Percentiles rank a stretch among this genome's conserved stretches.
Evolutionary conservation across 2,329 filamentous ascomycete genomes (phyloP).

Genomic region (Albophoma yamanashiensis): DNA sequence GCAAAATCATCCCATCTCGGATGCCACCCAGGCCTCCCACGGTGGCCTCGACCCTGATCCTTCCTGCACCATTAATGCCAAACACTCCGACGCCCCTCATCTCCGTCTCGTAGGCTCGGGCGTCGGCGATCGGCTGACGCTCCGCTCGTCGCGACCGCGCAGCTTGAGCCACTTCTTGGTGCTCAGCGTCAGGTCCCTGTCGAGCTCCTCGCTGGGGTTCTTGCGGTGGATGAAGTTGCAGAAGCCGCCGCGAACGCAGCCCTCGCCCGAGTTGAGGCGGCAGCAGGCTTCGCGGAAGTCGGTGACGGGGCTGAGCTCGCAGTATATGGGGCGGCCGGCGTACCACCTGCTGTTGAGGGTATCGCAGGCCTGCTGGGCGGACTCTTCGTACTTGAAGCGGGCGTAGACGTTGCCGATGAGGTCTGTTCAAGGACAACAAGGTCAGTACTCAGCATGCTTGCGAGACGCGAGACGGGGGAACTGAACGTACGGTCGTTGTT

Average conservation of each 20-base stretch:
- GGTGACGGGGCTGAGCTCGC: conserved; percentile 91
- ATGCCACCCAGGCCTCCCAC: background rate
- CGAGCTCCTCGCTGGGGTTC: conserved; percentile 81
- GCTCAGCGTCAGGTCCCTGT: conserved; percentile 72
- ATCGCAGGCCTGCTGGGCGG: conserved; percentile 87
- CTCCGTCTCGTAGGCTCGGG: conserved; percentile 72
- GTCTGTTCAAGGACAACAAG: conserved; percentile 37
- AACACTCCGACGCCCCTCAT: conserved; percentile 1
- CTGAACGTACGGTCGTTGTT: conserved; percentile 80
- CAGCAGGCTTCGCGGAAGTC: conserved; percentile 98
- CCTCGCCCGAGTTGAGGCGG: conserved; percentile 85
- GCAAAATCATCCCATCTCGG: background rate
- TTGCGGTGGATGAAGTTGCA: conserved; percentile 99
- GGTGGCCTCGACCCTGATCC: background rate
- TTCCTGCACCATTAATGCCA: background rate
- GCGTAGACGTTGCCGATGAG: conserved; percentile 98
- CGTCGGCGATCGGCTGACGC: conserved; percentile 70
- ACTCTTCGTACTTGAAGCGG: conserved; percentile 99
- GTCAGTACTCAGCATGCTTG: conserved; percentile 11
- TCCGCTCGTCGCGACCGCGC: conserved; percentile 75
- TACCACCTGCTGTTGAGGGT: conserved; percentile 94
- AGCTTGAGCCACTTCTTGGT: conserved; percentile 95
- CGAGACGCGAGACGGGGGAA: background rate
- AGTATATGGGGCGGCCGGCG: conserved; percentile 93
- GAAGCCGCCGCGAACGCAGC: conserved; percentile 90